phyloP scores from a whole-genome alignment of 306 rosid species.

The Boehmeria nivea region DNA sequence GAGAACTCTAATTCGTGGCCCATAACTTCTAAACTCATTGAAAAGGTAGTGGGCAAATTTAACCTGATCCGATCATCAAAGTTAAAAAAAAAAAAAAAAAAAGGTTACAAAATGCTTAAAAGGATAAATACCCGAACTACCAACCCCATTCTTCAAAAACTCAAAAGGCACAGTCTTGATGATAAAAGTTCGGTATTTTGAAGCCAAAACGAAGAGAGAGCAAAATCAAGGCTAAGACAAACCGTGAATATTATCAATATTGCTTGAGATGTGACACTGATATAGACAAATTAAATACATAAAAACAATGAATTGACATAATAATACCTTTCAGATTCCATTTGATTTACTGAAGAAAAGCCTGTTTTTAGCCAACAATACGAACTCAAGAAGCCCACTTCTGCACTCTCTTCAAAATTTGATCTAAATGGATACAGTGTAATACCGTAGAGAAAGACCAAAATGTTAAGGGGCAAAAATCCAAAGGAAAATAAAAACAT shows the following conservation, averaged over 20 bases:
- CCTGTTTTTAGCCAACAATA: neutral
- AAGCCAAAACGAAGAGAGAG: too few relatives aligned
- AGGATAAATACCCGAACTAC: neutral
- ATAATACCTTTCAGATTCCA: conserved; percentile 41
- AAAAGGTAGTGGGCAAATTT: conserved; percentile 80
- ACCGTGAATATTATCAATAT: too few relatives aligned
- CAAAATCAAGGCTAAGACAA: too few relatives aligned
- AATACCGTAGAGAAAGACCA: neutral
- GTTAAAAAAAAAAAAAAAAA: neutral
- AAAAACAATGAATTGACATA: neutral
- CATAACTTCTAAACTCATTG: conserved; percentile 75
- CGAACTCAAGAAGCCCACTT: too few relatives aligned
- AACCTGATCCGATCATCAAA: conserved; percentile 34
- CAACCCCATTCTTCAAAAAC: too few relatives aligned
- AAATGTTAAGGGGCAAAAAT: neutral
- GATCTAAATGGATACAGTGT: neutral
- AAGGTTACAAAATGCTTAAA: neutral
- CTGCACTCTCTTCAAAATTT: neutral
- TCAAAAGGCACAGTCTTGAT: too few relatives aligned
- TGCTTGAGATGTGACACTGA: too few relatives aligned
- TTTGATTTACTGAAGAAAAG: conserved; percentile 6
- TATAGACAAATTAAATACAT: too few relatives aligned
- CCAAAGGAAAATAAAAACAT: neutral
- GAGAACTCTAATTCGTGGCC: conserved; percentile 75
- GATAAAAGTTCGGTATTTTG: too few relatives aligned